Conservation (phyloP, 352 stramenopile genomes). For the Thraustotheca clavata region DNA sequence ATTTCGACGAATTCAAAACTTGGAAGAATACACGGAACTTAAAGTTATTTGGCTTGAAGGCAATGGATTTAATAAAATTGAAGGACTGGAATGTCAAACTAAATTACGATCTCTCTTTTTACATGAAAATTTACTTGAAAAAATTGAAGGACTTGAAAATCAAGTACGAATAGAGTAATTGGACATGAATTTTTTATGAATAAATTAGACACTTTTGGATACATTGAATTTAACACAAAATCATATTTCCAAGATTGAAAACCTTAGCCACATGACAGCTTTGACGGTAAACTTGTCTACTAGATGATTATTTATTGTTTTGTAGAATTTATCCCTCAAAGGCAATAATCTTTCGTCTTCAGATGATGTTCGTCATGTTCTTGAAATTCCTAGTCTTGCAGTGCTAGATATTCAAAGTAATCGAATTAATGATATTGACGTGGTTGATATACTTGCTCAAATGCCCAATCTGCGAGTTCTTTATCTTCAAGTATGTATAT, state of each 20-base stretch:
- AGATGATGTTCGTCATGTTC: constrained; percentile 50
- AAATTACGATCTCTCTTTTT: constrained; percentile 88
- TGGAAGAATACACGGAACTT: constrained; percentile 92
- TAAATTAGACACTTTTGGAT: constrained; percentile 39
- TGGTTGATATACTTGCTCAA: constrained; percentile 57
- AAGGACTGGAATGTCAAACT: constrained; percentile 82
- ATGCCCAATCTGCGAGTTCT: constrained; percentile 78
- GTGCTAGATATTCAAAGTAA: constrained; percentile 81
- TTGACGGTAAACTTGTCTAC: constrained; percentile 34
- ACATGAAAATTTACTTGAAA: constrained; percentile 93
- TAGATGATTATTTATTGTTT: background rate
- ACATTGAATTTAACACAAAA: constrained; percentile 80
- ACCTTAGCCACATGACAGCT: constrained; percentile 57
- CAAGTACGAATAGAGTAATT: constrained; percentile 12
- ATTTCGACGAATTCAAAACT: constrained; percentile 88
- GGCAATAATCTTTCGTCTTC: constrained; percentile 59
- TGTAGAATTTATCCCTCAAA: constrained; percentile 62
- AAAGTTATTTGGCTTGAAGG: constrained; percentile 93
- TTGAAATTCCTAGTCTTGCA: constrained; percentile 52
- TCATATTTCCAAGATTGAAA: constrained; percentile 67
- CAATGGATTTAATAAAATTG: constrained; percentile 86
- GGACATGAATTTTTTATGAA: background rate
- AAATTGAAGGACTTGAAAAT: constrained; percentile 78
- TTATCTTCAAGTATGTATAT: constrained; percentile 41
- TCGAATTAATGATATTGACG: constrained; percentile 48